Percentiles rank a stretch among this genome's conserved stretches.
These are phyloP conservation scores for Lindgomyces ingoldianus DNA, from an alignment of 495 filamentous ascomycete genomes.

Conservation along the genomic window DNA sequence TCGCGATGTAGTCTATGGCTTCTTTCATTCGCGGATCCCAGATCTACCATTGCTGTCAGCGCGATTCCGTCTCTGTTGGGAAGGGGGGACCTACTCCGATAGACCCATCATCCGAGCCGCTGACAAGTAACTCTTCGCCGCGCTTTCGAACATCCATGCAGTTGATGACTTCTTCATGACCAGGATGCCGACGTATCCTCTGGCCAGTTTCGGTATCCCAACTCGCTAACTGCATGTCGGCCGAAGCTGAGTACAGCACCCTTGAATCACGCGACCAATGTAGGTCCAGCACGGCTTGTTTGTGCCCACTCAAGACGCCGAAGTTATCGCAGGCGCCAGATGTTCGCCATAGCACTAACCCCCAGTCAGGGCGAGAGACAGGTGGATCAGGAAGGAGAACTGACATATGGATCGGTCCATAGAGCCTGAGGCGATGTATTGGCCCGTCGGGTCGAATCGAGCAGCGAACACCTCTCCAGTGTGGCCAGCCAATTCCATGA, in stretches of 20 bases:
- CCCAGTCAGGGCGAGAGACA: slow-evolving; percentile 12
- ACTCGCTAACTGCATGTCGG: slow-evolving; percentile 86
- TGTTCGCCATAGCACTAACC: slow-evolving; percentile 84
- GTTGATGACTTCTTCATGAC: slow-evolving; percentile 94
- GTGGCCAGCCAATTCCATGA: slow-evolving; percentile 89
- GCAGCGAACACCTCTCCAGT: slow-evolving; percentile 86
- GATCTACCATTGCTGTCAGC: slow-evolving; percentile 50
- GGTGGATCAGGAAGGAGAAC: slow-evolving; percentile 34
- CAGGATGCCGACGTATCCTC: slow-evolving; percentile 85
- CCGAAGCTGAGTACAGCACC: slow-evolving; percentile 89
- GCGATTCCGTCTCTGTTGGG: background rate
- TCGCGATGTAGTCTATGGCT: slow-evolving; percentile 83
- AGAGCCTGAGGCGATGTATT: slow-evolving; percentile 88
- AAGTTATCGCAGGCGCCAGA: slow-evolving; percentile 94
- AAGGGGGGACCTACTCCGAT: slow-evolving; percentile 60
- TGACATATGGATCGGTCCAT: slow-evolving; percentile 91
- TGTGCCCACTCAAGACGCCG: slow-evolving; percentile 81
- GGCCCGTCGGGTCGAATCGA: slow-evolving; percentile 83
- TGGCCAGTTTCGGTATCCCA: slow-evolving; percentile 90
- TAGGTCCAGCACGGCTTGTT: slow-evolving; percentile 85
- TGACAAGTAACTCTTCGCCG: slow-evolving; percentile 85
- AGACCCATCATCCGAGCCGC: slow-evolving; percentile 87
- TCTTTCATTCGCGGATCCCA: slow-evolving; percentile 96
- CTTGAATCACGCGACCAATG: slow-evolving; percentile 95
- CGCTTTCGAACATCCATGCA: slow-evolving; percentile 81